Percentiles rank a stretch among this genome's conserved stretches.
Conservation (phyloP, 768 basidiomycete genomes). For the Pluteus cervinus region DNA sequence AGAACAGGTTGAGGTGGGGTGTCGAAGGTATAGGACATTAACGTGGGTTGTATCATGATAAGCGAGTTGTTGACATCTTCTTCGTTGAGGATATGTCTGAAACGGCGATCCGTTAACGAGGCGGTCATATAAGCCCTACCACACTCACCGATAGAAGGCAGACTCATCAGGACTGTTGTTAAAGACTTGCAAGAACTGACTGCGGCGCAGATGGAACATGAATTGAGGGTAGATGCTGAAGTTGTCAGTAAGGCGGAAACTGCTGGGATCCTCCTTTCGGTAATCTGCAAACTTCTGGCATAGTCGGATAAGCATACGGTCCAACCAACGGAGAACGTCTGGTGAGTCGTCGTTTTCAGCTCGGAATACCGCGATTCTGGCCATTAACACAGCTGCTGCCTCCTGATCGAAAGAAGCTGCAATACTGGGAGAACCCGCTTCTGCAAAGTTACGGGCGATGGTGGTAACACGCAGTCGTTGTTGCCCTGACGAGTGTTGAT, state of each 20-base stretch:
- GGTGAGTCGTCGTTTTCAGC: constrained; percentile 98
- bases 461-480: constrained; percentile 96
- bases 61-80: constrained; percentile 99
- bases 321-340: constrained; percentile 94
- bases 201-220: constrained; percentile 98
- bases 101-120: constrained; percentile 7
- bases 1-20: constrained; percentile 88
- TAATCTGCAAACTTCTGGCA: constrained; percentile 99
- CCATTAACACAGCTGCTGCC: constrained; percentile 96
- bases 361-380: constrained; percentile 98
- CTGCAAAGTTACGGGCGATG: constrained; percentile 95
- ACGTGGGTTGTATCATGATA: constrained; percentile 99
- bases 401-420: constrained; percentile 97
- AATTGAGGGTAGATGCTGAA: constrained; percentile 99
- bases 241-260: constrained; percentile 90
- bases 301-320: constrained; percentile 95
- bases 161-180: constrained; percentile 99
- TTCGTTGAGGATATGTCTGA: constrained; percentile 88
- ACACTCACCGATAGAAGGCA: constrained; percentile 84
- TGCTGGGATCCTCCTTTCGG: constrained; percentile 92
- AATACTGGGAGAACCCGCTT: constrained; percentile 91
- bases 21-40: constrained; percentile 98
- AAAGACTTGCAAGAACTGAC: constrained; percentile 98
- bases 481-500: constrained; percentile 96
- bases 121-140: constrained; percentile 2